Base-by-base conservation (phyloP, 1,284 basidiomycete genomes). In the Leccinum subspadiceum region DNA sequence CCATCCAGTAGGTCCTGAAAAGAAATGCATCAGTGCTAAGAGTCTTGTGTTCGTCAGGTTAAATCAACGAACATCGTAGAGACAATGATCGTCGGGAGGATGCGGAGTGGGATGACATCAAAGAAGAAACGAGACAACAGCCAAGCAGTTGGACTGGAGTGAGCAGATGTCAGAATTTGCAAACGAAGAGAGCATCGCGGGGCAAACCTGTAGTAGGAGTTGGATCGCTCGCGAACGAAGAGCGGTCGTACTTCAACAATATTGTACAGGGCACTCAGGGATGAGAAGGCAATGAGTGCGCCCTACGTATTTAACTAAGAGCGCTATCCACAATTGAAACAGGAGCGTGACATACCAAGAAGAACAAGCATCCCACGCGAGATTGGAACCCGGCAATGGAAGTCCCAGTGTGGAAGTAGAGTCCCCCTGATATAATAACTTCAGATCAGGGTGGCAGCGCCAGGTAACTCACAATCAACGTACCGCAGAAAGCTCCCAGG, bases 301-400 rank as follows among this genome's bases (percentile, higher is more conserved):
- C 93, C 92, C 89, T 92, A 61, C 5, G 51, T 17, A 13, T 46
- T 31, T 44, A 39, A 56, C 8, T 62, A 56, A 64, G 58, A 41
- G 31, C 22, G 48, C 37, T 29, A 24, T 37, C 20, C 29, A 49
- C 8, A 10, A 1, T 29, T 17, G 39, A 15, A 9, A 31, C 9
- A 54, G 24, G 46, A 33, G n/a, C 22, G 48, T n/a, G 13, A 75
- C 84, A 61, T 64, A 90, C 91, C 68, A 96, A 73, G 84, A 96
- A 96, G 80, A 96, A 96, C 53, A 96, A 74, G 63, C 88, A 91
- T 29, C 94, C 94, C n/a, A 96, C 84, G 44, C 93, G 83, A 20
- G 89, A 93, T 73, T 96, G 94, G 81, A 96, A 96, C 0, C 94
- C 94, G 22, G 92, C 90, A 60, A 96, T 96, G 1, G 85, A 89